phyloP scores from a whole-genome alignment of 2,329 filamentous ascomycete species.

The Claviceps citrina region DNA sequence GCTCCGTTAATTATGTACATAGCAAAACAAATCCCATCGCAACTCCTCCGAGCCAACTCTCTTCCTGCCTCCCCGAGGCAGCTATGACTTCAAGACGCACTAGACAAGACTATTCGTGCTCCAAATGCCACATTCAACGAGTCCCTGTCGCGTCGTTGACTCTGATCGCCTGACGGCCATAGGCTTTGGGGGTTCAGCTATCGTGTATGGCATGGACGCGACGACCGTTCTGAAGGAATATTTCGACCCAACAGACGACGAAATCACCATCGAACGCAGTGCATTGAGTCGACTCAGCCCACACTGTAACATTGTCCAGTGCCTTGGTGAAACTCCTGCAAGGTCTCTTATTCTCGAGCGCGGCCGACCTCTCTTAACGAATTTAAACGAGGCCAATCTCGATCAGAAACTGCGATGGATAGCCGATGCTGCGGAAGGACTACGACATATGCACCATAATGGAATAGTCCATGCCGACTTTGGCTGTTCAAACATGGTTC shows the following conservation, averaged over 20 bases:
- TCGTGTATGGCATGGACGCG: constrained; percentile 5
- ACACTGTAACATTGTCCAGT: constrained; percentile 4
- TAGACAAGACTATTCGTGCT: too few relatives aligned
- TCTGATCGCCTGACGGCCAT: too few relatives aligned
- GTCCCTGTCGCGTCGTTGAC: too few relatives aligned
- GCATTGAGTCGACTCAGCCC: constrained; percentile 4
- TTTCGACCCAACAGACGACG: constrained; percentile 3
- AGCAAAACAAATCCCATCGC: too few relatives aligned
- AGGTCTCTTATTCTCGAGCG: constrained; percentile 5
- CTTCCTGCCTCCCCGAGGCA: too few relatives aligned
- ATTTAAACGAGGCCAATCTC: neutral
- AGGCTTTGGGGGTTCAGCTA: constrained; percentile 3
- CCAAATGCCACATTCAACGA: neutral
- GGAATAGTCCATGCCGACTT: constrained; percentile 5
- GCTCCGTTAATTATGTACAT: too few relatives aligned
- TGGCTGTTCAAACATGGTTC: constrained; percentile 5
- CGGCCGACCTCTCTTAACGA: constrained; percentile 2
- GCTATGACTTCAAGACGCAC: too few relatives aligned
- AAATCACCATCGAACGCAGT: constrained; percentile 2
- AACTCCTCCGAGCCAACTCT: too few relatives aligned
- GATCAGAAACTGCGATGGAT: constrained; percentile 4
- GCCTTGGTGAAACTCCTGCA: constrained; percentile 2
- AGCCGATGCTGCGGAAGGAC: neutral
- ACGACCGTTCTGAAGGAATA: constrained; percentile 5
- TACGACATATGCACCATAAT: constrained; percentile 3